Base-by-base conservation (phyloP, 169 alveolate genomes). In the Cryptosporidium ubiquitum region DNA sequence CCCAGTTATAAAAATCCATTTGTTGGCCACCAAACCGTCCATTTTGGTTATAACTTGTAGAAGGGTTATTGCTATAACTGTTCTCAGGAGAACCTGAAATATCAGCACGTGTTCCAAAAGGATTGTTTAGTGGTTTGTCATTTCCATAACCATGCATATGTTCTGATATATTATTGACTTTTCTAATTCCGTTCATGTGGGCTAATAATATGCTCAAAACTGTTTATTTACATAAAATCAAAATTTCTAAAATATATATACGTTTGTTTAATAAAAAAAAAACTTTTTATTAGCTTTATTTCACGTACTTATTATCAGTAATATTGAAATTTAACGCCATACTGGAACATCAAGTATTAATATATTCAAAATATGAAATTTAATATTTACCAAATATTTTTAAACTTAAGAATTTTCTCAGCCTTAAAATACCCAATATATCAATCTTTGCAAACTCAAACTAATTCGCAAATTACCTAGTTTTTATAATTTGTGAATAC, bases 41-140 rank as follows among this genome's bases (percentile, higher is more conserved):
- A 57, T 47, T 51, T 26, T 52, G 42, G 23, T 35, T 16, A 55
- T 55, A 55, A 20, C 66, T 55, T 14, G n/a, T 20, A 37, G 71
- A 64, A 18, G 68, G 68, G 47, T 61, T 69, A 44, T 69, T 42
- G 16, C 69, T 39, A 29, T 40, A 23, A 61, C 29, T 79, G 55
- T 61, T 35, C 20, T 31, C 55, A 26, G 68, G 64, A 33, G 9
- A 33, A n/a, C 52, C 47, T 23, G 71, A 64, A 64, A 64, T n/a
- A 64, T 64, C 29, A 31, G 51, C 49, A 14, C 40, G 71, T 61
- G 64, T 47, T 23, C 47, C 79, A 61, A 40, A 61, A 40, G 79
- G 89, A 31, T 79, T 64, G 26, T 64, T 61, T 61, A 79, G 33
- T 55, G 75, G 79, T 31, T 79, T 64, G 12, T 64, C 70, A 35